Evolutionary conservation across 2,329 filamentous ascomycete genomes (phyloP).

Genomic region (Ambrosiella beaveri): DNA sequence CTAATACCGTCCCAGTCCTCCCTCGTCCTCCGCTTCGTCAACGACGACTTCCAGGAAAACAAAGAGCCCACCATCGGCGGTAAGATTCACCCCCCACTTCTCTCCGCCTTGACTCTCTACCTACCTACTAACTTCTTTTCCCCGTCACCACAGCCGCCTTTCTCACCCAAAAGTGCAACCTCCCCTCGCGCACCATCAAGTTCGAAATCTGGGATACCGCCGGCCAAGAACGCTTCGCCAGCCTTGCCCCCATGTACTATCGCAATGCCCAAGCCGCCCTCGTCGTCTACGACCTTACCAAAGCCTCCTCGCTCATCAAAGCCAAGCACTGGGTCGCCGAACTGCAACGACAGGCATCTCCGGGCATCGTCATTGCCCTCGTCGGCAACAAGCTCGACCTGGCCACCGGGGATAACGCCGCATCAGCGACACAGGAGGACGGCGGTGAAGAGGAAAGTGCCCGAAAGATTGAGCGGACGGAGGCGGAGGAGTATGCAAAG

Average conservation of each 20-base stretch:
- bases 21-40: conserved; percentile 92
- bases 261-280: conserved; percentile 94
- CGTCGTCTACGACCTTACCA: conserved; percentile 96
- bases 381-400: conserved; percentile 96
- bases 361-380: conserved; percentile 89
- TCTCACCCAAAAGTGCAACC: conserved; percentile 94
- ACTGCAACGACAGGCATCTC: conserved; percentile 85
- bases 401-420: conserved; percentile 36
- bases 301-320: conserved; percentile 86
- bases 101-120: conserved; percentile 5
- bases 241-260: conserved; percentile 97
- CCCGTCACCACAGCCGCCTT: conserved; percentile 55
- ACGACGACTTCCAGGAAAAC: conserved; percentile 99
- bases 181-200: conserved; percentile 80
- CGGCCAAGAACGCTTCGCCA: conserved; percentile 92
- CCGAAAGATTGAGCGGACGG: conserved; percentile 75
- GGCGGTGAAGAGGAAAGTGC: conserved; percentile 50
- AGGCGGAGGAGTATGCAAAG: conserved; percentile 84
- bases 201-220: conserved; percentile 98
- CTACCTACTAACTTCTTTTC: neutral
- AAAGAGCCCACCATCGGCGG: conserved; percentile 98
- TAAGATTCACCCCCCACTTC: conserved; percentile 26
- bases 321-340: conserved; percentile 98
- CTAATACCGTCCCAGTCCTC: conserved; percentile 49
- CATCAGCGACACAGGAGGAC: neutral